Conservation (phyloP, 2,329 filamentous ascomycete species). For the Aspergillus thermomutatus region DNA sequence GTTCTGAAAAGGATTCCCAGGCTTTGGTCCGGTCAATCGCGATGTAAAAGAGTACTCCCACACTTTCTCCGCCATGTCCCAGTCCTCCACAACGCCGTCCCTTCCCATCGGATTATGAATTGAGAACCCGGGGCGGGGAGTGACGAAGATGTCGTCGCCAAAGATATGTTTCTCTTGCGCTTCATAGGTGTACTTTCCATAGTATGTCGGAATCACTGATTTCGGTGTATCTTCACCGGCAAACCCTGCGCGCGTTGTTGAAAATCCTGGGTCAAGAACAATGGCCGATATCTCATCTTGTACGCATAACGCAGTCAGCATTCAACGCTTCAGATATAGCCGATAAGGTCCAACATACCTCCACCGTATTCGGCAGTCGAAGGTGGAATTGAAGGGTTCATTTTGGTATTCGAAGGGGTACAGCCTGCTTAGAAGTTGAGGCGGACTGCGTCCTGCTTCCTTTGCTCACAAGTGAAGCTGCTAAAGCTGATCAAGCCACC, state of each 20-base stretch:
- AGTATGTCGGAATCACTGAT: slow-evolving; percentile 85
- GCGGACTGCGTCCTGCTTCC: not conserved
- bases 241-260: slow-evolving; percentile 87
- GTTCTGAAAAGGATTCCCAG: slow-evolving; percentile 68
- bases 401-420: slow-evolving; percentile 17
- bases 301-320: slow-evolving; percentile 7
- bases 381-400: slow-evolving; percentile 45
- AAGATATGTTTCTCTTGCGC: slow-evolving; percentile 63
- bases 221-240: slow-evolving; percentile 97
- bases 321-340: slow-evolving; percentile 6
- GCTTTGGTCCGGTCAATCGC: slow-evolving; percentile 74
- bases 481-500: not conserved
- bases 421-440: not conserved
- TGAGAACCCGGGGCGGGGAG: slow-evolving; percentile 71
- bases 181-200: slow-evolving; percentile 60
- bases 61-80: slow-evolving; percentile 83
- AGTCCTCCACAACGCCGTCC: slow-evolving; percentile 91
- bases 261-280: slow-evolving; percentile 92
- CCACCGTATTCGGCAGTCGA: slow-evolving; percentile 48
- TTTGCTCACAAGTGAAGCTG: not conserved
- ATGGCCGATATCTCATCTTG: slow-evolving; percentile 95
- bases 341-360: slow-evolving; percentile 35
- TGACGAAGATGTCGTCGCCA: slow-evolving; percentile 84
- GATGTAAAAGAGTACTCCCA: slow-evolving; percentile 94
- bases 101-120: slow-evolving; percentile 88